Conservation (phyloP, 768 basidiomycete species). For the Hygrophoropsis aurantiaca region DNA sequence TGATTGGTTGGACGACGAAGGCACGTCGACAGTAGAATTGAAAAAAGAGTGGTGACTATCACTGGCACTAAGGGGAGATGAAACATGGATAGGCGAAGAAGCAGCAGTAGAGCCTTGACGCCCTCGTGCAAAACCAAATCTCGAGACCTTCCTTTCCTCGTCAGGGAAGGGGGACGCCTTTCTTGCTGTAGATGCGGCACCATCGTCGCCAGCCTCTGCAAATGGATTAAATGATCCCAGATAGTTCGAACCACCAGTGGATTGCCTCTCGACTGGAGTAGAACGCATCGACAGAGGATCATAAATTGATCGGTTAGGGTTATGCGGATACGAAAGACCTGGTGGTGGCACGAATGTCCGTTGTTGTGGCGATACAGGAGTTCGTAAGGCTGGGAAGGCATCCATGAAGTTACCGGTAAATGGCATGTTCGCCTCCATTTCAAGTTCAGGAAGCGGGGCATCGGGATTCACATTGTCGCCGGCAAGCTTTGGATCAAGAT, state of each 20-base stretch:
- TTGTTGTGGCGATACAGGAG: constrained; percentile 21
- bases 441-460: constrained; percentile 46
- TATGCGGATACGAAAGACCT: constrained; percentile 50
- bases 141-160: constrained; percentile 62
- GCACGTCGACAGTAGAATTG: constrained; percentile 32
- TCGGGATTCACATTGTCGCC: constrained; percentile 39
- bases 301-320: constrained; percentile 51
- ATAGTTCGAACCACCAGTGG: constrained; percentile 52
- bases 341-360: constrained; percentile 49
- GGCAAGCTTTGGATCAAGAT: constrained; percentile 76
- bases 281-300: constrained; percentile 47
- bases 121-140: constrained; percentile 80
- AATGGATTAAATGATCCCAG: constrained; percentile 83
- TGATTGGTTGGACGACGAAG: constrained; percentile 35
- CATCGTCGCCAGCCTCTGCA: constrained; percentile 56
- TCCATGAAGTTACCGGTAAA: constrained; percentile 68
- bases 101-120: constrained; percentile 57
- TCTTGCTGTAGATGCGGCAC: constrained; percentile 24
- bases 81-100: constrained; percentile 57
- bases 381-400: constrained; percentile 64
- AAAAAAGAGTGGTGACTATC: constrained; percentile 51
- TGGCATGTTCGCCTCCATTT: constrained; percentile 47
- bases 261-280: constrained; percentile 45
- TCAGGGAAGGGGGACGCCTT: constrained; percentile 52
- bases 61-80: constrained; percentile 54